Evolutionary conservation across 257 asterid genomes (phyloP).

Genomic region (Nyctanthes arbortristis): DNA sequence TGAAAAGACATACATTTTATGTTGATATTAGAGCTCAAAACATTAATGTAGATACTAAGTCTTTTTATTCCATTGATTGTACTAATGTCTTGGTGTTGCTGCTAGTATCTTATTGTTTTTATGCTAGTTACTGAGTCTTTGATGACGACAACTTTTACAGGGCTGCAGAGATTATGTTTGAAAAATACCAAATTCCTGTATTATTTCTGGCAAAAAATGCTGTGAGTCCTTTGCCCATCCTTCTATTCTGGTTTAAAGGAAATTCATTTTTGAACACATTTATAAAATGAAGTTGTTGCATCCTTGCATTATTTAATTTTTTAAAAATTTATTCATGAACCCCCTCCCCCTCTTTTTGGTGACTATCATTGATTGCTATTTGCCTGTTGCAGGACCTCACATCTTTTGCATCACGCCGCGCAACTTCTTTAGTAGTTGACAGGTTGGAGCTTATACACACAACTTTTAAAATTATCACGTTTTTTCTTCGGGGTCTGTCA

Average conservation of each 20-base stretch:
- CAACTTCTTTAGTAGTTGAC: conserved; percentile 96
- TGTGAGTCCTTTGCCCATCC: conserved; percentile 52
- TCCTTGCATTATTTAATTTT: conserved; percentile 4
- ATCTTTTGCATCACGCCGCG: conserved; percentile 98
- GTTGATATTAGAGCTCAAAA: no score
- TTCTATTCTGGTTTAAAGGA: conserved; percentile 4
- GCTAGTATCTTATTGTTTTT: conserved; percentile 18
- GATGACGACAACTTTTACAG: conserved; percentile 56
- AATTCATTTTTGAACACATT: conserved; percentile 12
- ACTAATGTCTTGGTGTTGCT: conserved; percentile 8
- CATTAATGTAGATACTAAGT: no score
- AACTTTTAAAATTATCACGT: background rate
- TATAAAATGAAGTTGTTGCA: background rate
- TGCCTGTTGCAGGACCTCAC: conserved; percentile 75
- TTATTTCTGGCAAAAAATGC: conserved; percentile 97
- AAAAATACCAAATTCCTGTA: conserved; percentile 96
- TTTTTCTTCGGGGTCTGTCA: background rate
- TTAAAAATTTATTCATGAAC: conserved; percentile 7
- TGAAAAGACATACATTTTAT: background rate
- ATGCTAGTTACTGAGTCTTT: conserved; percentile 19
- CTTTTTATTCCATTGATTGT: background rate
- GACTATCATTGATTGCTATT: conserved; percentile 10
- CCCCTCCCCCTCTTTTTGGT: background rate
- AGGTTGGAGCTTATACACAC: conserved; percentile 59
- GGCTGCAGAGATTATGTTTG: conserved; percentile 98